A percentile compares a stretch with the other conserved stretches of the same genome.
phyloP scores from a whole-genome alignment of 768 basidiomycete genomes.

The Albatrellus ellisii region DNA sequence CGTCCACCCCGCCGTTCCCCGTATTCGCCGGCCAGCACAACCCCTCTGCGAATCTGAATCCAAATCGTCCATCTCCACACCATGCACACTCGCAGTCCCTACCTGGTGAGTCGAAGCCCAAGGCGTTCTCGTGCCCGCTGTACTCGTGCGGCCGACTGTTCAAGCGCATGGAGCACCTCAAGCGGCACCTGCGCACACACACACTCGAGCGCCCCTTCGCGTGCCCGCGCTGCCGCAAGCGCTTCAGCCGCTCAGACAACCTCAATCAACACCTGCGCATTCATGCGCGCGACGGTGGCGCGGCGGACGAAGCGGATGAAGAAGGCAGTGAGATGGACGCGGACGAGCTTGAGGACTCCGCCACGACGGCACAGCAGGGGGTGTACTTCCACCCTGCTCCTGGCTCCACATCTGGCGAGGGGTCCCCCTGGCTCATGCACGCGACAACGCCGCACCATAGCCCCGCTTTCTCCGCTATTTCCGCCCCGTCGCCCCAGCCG shows the following conservation, averaged over 20 bases:
- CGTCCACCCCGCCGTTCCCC: not conserved
- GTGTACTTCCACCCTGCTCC: slow-evolving; percentile 13
- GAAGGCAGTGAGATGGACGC: slow-evolving; percentile 23
- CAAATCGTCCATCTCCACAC: not conserved
- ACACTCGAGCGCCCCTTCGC: slow-evolving; percentile 79
- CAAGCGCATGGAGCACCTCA: slow-evolving; percentile 88
- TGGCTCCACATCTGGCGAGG: slow-evolving; percentile 15
- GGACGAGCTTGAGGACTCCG: slow-evolving; percentile 21
- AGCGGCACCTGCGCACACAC: slow-evolving; percentile 79
- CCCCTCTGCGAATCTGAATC: no score
- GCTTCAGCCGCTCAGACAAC: slow-evolving; percentile 83
- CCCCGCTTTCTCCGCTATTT: slow-evolving; percentile 28
- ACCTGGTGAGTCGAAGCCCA: slow-evolving; percentile 14
- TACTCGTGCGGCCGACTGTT: slow-evolving; percentile 76
- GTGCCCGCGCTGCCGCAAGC: slow-evolving; percentile 63
- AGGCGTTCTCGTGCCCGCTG: slow-evolving; percentile 72
- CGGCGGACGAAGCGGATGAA: slow-evolving; percentile 19
- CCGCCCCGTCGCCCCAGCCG: slow-evolving; percentile 27
- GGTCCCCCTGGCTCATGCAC: not conserved
- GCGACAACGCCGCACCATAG: slow-evolving; percentile 11
- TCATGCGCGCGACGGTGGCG: slow-evolving; percentile 34
- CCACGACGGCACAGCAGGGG: slow-evolving; percentile 11
- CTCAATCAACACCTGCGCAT: slow-evolving; percentile 79
- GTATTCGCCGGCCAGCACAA: no score
- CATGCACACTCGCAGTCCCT: not conserved